Conservation (phyloP, 352 stramenopile species). For the Globisporangium splendens region DNA sequence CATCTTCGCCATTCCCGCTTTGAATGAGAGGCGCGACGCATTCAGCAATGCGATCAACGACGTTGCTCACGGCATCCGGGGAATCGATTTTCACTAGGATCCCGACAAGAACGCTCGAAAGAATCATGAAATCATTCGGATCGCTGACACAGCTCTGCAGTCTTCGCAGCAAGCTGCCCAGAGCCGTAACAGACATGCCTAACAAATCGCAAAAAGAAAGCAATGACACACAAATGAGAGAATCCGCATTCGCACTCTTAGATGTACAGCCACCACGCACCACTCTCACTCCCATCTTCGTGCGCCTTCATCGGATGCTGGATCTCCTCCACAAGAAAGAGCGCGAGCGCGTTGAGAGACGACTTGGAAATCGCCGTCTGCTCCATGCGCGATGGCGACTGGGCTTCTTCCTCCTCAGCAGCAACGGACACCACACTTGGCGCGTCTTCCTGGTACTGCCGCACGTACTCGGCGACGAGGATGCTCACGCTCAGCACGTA, state of each 20-base stretch:
- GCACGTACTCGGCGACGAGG: constrained; percentile 45
- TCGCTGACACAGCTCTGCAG: constrained; percentile 36
- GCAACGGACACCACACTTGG: too few relatives aligned
- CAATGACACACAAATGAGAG: not conserved
- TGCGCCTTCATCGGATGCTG: constrained; percentile 28
- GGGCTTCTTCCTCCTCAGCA: not conserved
- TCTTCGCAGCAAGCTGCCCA: constrained; percentile 40
- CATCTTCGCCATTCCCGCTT: constrained; percentile 10
- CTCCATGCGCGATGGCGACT: not conserved
- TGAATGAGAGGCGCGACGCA: constrained; percentile 43
- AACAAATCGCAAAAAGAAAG: not conserved
- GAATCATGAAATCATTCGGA: constrained; percentile 32
- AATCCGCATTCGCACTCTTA: too few relatives aligned
- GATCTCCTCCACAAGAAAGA: constrained; percentile 55
- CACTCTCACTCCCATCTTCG: not conserved
- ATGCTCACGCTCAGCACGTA: constrained; percentile 51
- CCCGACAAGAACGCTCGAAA: constrained; percentile 44
- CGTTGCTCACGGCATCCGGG: constrained; percentile 58
- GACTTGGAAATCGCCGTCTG: constrained; percentile 20
- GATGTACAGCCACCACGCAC: not conserved
- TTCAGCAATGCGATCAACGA: constrained; percentile 61
- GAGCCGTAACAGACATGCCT: constrained; percentile 21
- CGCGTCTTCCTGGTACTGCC: constrained; percentile 34
- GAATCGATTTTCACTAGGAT: constrained; percentile 56
- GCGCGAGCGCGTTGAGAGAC: constrained; percentile 41